Evolutionary conservation across 371 early-diverging fungal species (phyloP).

Genomic region (Haplosporangium sp.): DNA sequence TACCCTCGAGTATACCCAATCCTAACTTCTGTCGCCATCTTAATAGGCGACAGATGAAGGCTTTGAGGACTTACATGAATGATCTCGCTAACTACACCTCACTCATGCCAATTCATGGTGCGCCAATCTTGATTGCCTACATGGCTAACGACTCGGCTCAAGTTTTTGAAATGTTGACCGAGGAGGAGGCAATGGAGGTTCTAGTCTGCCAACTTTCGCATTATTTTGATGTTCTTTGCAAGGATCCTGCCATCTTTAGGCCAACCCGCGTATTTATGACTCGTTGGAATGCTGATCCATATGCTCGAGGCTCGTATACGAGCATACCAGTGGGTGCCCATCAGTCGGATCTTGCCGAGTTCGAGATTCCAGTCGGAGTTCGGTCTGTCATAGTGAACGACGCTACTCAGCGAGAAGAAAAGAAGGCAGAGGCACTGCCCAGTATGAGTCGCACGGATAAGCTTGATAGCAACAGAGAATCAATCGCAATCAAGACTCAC

Average conservation of each 20-base stretch:
- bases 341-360: slow-evolving; percentile 49
- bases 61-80: slow-evolving; percentile 44
- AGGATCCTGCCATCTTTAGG: slow-evolving; percentile 18
- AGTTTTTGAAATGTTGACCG: slow-evolving; percentile 41
- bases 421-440: not conserved
- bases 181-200: slow-evolving; percentile 46
- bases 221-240: slow-evolving; percentile 36
- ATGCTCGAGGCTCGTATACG: slow-evolving; percentile 49
- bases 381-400: slow-evolving; percentile 14
- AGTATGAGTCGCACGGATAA: not conserved
- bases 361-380: slow-evolving; percentile 49
- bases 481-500: not conserved
- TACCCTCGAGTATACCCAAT: slow-evolving; percentile 45
- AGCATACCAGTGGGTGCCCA: slow-evolving; percentile 54
- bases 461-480: not conserved
- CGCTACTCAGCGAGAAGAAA: slow-evolving; percentile 2
- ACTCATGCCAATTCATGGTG: slow-evolving; percentile 51
- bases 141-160: slow-evolving; percentile 47
- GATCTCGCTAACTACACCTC: slow-evolving; percentile 54
- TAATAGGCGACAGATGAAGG: slow-evolving; percentile 41
- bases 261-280: slow-evolving; percentile 40
- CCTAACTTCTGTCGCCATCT: slow-evolving; percentile 46
- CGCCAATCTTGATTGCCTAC: slow-evolving; percentile 48
- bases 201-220: slow-evolving; percentile 49
- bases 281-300: slow-evolving; percentile 50